Evolutionary conservation across 768 basidiomycete genomes (phyloP).

Genomic region (Amanita rimosa): DNA sequence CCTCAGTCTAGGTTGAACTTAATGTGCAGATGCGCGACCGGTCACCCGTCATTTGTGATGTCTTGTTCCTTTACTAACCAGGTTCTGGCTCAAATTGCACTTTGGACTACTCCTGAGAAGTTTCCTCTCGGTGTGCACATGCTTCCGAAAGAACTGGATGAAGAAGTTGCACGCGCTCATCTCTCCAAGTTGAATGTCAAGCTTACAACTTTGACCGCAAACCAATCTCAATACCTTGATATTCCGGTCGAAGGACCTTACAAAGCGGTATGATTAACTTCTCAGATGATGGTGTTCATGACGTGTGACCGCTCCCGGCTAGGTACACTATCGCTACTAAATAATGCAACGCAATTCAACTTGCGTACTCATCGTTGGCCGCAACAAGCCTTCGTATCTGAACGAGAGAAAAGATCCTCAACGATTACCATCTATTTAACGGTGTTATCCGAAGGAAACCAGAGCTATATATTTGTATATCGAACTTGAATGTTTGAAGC

Average conservation of each 20-base stretch:
- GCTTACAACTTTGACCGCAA: conserved; percentile 61
- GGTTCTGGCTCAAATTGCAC: conserved; percentile 93
- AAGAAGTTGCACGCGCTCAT: conserved; percentile 98
- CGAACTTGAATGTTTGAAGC: conserved; percentile 8
- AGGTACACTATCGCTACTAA: conserved; percentile 3
- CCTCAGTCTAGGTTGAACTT: conserved; percentile 4
- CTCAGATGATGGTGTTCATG: conserved; percentile 5
- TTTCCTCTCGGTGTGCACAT: conserved; percentile 98
- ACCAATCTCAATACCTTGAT: conserved; percentile 87
- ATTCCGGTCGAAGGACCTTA: conserved; percentile 70
- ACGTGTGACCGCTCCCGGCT: conserved; percentile 5
- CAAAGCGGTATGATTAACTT: conserved; percentile 29
- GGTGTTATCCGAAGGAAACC: conserved; percentile 20
- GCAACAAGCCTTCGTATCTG: conserved; percentile 66
- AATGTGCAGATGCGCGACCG: conserved; percentile 73
- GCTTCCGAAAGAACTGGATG: conserved; percentile 96
- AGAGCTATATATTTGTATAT: background rate
- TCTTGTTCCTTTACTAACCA: conserved; percentile 99
- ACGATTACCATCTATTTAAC: conserved; percentile 42
- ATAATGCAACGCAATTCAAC: background rate
- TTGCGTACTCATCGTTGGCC: conserved; percentile 41
- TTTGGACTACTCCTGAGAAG: conserved; percentile 87
- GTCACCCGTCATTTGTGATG: conserved; percentile 99
- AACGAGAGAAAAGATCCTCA: conserved; percentile 55
- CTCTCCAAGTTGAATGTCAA: conserved; percentile 87